phyloP scores from a whole-genome alignment of 176 grass and related monocot species.

The Carex myosuroides region DNA sequence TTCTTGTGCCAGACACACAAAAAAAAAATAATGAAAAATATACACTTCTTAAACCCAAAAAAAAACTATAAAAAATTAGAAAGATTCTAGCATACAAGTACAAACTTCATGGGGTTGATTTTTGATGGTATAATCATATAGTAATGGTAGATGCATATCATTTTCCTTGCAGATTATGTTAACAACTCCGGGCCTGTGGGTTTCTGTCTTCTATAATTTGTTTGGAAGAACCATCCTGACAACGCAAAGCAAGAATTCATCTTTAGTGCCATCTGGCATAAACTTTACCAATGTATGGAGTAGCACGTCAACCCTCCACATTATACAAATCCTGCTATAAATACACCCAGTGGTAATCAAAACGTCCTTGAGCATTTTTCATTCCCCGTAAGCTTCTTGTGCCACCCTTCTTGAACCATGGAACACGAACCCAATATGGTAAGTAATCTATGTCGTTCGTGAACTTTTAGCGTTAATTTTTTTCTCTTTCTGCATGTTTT shows the following conservation, averaged over 20 bases:
- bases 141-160: neutral
- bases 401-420: neutral
- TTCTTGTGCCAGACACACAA: neutral
- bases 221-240: neutral
- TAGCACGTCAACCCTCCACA: neutral
- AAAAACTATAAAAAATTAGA: neutral
- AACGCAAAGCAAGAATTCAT: neutral
- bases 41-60: neutral
- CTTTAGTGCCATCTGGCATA: neutral
- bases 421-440: slow-evolving; percentile 1
- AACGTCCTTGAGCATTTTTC: neutral
- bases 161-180: neutral
- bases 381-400: neutral
- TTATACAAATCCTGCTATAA: neutral
- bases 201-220: neutral
- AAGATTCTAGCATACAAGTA: neutral
- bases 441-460: neutral
- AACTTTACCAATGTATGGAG: neutral
- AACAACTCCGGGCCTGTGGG: neutral
- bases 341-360: neutral
- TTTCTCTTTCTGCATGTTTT: neutral
- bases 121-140: neutral
- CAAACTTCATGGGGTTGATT: neutral
- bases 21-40: neutral
- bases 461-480: neutral